These are phyloP conservation scores for Hymenoscyphus occultus DNA, from an alignment of 2,329 filamentous ascomycete genomes.

Conservation along the genomic window DNA sequence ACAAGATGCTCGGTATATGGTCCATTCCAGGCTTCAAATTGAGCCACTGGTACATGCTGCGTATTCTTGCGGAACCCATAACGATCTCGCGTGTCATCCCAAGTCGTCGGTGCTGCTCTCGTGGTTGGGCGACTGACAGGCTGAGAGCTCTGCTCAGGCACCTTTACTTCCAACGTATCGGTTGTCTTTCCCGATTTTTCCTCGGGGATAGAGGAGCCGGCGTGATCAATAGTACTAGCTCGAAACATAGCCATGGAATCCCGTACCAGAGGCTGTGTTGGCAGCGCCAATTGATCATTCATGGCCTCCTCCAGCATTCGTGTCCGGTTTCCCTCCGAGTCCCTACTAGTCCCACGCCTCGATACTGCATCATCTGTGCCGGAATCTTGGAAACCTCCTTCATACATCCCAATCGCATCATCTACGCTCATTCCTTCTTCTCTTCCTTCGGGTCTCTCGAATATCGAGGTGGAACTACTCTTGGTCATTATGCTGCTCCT, in stretches of 20 bases:
- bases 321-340: slow-evolving; percentile 26
- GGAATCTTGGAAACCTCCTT: slow-evolving; percentile 57
- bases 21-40: slow-evolving; percentile 80
- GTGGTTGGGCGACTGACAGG: slow-evolving; percentile 19
- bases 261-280: slow-evolving; percentile 28
- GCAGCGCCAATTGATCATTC: slow-evolving; percentile 24
- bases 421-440: slow-evolving; percentile 61
- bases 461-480: slow-evolving; percentile 68
- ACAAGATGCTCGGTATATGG: slow-evolving; percentile 73
- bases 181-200: slow-evolving; percentile 7
- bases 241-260: slow-evolving; percentile 42
- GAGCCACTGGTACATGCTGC: slow-evolving; percentile 69
- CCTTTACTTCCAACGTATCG: slow-evolving; percentile 18
- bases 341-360: slow-evolving; percentile 23
- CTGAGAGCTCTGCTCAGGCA: slow-evolving; percentile 18
- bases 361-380: slow-evolving; percentile 41
- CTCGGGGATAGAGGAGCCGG: slow-evolving; percentile 12
- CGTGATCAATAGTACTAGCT: slow-evolving; percentile 32
- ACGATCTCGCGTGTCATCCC: slow-evolving; percentile 58
- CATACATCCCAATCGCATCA: slow-evolving; percentile 69
- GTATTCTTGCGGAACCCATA: slow-evolving; percentile 92
- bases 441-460: slow-evolving; percentile 49
- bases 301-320: slow-evolving; percentile 28
- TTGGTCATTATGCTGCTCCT: slow-evolving; percentile 80
- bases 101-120: slow-evolving; percentile 16